These are phyloP conservation scores for Metarhizium anisopliae DNA, from an alignment of 2,329 filamentous ascomycete genomes.

Conservation along the genomic window DNA sequence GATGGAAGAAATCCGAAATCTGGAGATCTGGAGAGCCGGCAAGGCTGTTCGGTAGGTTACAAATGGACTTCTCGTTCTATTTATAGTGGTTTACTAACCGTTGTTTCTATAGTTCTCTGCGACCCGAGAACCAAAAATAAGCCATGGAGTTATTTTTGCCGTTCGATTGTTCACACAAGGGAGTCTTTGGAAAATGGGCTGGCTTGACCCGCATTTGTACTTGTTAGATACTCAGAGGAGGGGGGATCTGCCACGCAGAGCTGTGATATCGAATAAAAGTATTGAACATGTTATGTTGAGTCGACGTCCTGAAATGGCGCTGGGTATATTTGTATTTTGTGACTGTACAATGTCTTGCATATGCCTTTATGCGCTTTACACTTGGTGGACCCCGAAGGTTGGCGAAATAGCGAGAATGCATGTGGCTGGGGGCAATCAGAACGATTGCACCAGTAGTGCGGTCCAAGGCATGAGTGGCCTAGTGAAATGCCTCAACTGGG, in stretches of 20 bases:
- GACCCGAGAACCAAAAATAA: slow-evolving; percentile 81
- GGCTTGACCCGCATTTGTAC: slow-evolving; percentile 1
- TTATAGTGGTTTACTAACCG: slow-evolving; percentile 6
- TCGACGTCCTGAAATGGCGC: neutral
- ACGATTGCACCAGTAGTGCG: no score
- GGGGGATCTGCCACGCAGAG: neutral
- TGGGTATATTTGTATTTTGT: neutral
- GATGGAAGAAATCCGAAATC: slow-evolving; percentile 94
- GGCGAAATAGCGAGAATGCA: neutral
- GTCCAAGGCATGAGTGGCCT: no score
- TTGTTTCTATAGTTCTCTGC: slow-evolving; percentile 49
- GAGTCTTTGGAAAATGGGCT: slow-evolving; percentile 4
- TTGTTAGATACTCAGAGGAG: neutral
- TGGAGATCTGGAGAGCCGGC: slow-evolving; percentile 98
- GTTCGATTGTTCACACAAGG: slow-evolving; percentile 3
- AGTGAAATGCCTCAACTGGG: no score
- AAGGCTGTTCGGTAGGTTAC: slow-evolving; percentile 78
- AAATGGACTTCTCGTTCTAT: neutral
- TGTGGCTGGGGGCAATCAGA: neutral
- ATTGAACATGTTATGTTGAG: neutral
- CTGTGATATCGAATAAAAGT: slow-evolving; percentile 4
- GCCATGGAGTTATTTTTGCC: neutral
- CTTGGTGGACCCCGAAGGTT: neutral
- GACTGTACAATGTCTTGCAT: neutral
- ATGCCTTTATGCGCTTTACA: neutral